Percentiles rank a stretch among this genome's conserved stretches.
Evolutionary conservation across 1,139 yeast species (phyloP).

Genomic region (Nakaseomyces nivariensis): DNA sequence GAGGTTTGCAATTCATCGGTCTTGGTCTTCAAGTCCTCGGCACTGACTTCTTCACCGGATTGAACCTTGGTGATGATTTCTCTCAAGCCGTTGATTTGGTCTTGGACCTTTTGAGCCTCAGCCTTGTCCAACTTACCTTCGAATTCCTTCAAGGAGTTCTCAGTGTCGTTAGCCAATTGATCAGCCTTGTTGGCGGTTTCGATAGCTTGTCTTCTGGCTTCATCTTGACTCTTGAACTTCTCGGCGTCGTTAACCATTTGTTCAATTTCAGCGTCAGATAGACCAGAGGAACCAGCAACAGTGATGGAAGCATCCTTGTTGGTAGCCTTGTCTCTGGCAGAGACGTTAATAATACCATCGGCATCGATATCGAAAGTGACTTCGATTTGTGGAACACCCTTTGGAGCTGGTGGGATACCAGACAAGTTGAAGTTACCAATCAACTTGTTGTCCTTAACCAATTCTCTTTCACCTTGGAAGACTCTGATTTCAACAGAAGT

Average conservation of each 20-base stretch:
- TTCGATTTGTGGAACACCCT: slow-evolving; percentile 99
- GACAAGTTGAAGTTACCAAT: slow-evolving; percentile 95
- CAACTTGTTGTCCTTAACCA: slow-evolving; percentile 96
- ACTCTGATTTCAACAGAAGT: slow-evolving; percentile 98
- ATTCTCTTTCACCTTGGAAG: slow-evolving; percentile 99
- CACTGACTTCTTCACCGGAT: slow-evolving; percentile 74
- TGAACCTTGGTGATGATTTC: slow-evolving; percentile 91
- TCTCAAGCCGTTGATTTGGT: slow-evolving; percentile 67
- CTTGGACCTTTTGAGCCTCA: slow-evolving; percentile 64
- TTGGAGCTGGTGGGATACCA: slow-evolving; percentile 98
- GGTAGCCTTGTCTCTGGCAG: slow-evolving; percentile 97
- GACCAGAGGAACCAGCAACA: slow-evolving; percentile 97
- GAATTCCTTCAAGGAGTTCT: slow-evolving; percentile 86
- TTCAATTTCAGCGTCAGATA: slow-evolving; percentile 92
- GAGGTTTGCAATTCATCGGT: slow-evolving; percentile 45
- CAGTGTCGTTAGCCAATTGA: slow-evolving; percentile 93
- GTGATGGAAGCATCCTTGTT: slow-evolving; percentile 98
- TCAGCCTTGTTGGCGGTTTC: slow-evolving; percentile 97
- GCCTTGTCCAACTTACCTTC: slow-evolving; percentile 87
- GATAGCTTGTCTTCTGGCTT: slow-evolving; percentile 87
- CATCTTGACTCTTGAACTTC: slow-evolving; percentile 93
- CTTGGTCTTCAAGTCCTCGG: slow-evolving; percentile 76
- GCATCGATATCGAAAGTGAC: slow-evolving; percentile 97
- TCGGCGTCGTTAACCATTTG: slow-evolving; percentile 98
- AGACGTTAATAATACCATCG: slow-evolving; percentile 97